phyloP scores from a whole-genome alignment of 1,284 basidiomycete species.

The Cutaneotrichosporon dermatis region DNA sequence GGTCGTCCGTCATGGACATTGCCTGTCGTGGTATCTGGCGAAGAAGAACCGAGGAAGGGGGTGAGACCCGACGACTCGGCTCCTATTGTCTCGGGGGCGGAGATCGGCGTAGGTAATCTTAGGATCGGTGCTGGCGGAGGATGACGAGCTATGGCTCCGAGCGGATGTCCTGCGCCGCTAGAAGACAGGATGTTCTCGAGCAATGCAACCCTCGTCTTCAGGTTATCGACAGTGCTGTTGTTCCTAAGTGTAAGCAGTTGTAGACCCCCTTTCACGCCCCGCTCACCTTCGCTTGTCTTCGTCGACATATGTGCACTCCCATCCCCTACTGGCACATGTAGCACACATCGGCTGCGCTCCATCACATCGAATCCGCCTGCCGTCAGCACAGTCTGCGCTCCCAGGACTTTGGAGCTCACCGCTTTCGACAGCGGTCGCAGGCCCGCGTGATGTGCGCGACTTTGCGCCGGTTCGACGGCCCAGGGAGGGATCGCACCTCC shows the following conservation, averaged over 20 bases:
- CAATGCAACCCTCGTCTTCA: background rate
- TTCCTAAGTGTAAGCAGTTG: background rate
- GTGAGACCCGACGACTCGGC: background rate
- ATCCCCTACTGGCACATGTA: slow-evolving; percentile 13
- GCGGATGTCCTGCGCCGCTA: background rate
- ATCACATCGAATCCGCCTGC: slow-evolving; percentile 3
- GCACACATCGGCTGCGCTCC: background rate
- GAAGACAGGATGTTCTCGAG: background rate
- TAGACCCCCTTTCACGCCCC: background rate
- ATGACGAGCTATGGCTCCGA: no score
- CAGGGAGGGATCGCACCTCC: no score
- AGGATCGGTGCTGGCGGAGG: no score
- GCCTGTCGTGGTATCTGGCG: background rate
- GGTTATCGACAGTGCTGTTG: background rate
- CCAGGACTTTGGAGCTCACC: slow-evolving; percentile 6
- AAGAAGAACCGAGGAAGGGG: background rate
- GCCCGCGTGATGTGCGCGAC: slow-evolving; percentile 4
- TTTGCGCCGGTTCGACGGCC: background rate
- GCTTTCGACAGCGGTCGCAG: slow-evolving; percentile 22
- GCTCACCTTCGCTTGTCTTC: slow-evolving; percentile 26
- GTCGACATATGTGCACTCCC: slow-evolving; percentile 22
- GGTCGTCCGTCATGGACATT: no score
- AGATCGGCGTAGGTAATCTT: no score
- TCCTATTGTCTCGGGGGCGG: background rate
- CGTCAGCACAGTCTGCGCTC: background rate